Conservation (phyloP, 768 basidiomycete species). For the Plicaturopsis crispa region DNA sequence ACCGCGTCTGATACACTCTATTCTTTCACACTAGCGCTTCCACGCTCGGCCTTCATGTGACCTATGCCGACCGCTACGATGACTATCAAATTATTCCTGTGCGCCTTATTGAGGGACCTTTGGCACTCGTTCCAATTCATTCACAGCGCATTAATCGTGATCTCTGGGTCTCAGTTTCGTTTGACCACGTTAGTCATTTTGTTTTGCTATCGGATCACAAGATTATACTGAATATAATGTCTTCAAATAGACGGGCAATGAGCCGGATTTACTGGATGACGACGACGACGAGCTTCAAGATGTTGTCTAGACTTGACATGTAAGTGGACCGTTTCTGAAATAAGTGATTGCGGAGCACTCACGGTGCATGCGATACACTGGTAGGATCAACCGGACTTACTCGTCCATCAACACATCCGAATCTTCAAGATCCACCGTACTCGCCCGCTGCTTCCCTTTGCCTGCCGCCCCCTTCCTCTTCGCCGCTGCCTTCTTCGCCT, state of each 20-base stretch:
- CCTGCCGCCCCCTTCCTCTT: background rate
- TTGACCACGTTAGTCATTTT: conserved; percentile 11
- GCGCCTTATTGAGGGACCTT: conserved; percentile 7
- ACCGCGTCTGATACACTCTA: no score
- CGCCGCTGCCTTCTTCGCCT: conserved; percentile 1
- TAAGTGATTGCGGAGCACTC: no score
- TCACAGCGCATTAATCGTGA: background rate
- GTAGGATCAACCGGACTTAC: no score
- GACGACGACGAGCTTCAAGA: conserved; percentile 1
- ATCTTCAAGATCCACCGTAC: background rate
- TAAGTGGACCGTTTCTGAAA: no score
- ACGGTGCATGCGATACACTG: no score
- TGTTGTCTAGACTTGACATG: no score
- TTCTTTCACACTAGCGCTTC: conserved; percentile 8
- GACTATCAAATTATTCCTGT: conserved; percentile 10
- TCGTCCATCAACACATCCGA: background rate
- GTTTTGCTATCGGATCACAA: conserved; percentile 3
- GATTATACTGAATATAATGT: background rate
- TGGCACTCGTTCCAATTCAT: conserved; percentile 8
- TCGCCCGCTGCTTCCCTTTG: background rate
- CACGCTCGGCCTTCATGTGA: conserved; percentile 12
- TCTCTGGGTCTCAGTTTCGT: conserved; percentile 11
- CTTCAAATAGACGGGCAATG: conserved; percentile 1
- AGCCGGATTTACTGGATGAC: conserved; percentile 1
- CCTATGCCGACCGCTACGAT: conserved; percentile 13